These are phyloP conservation scores for Cladosporium phlei DNA, from an alignment of 2,329 filamentous ascomycete species.

Conservation along the genomic window DNA sequence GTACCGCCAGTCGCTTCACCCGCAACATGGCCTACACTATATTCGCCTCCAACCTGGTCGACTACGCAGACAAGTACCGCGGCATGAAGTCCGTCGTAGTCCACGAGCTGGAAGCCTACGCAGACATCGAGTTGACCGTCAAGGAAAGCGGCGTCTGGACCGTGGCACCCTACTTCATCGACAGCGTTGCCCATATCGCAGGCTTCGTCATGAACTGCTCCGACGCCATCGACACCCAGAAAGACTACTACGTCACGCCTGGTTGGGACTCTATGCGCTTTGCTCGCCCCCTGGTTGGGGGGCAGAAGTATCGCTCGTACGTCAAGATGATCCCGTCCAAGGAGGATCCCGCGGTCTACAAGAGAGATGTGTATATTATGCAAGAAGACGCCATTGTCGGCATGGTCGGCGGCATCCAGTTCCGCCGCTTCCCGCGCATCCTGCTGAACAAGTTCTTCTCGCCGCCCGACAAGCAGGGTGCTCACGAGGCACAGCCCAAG, in stretches of 20 bases:
- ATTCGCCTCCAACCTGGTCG: conserved; percentile 27
- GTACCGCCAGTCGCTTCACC: conserved; percentile 27
- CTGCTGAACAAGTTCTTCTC: conserved; percentile 41
- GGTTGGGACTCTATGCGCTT: conserved; percentile 30
- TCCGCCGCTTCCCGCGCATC: conserved; percentile 36
- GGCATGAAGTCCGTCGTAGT: conserved; percentile 31
- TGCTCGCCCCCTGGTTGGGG: conserved; percentile 24
- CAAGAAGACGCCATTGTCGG: conserved; percentile 19
- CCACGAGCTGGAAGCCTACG: conserved; percentile 29
- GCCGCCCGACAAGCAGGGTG: background rate
- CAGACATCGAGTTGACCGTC: conserved; percentile 26
- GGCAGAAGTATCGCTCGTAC: conserved; percentile 32
- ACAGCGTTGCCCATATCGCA: conserved; percentile 23
- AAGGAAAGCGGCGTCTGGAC: conserved; percentile 29
- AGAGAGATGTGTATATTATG: conserved; percentile 24
- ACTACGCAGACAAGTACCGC: conserved; percentile 28
- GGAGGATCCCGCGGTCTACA: conserved; percentile 13
- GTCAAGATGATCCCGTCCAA: conserved; percentile 23
- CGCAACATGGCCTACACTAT: conserved; percentile 33
- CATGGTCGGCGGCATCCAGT: conserved; percentile 25
- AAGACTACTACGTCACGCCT: conserved; percentile 34
- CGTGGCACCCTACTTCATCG: conserved; percentile 28
- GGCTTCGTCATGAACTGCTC: conserved; percentile 29
- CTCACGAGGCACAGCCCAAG: background rate
- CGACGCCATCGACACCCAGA: conserved; percentile 25